phyloP scores from a whole-genome alignment of 1,284 basidiomycete species.

The Apiotrichum domesticum region DNA sequence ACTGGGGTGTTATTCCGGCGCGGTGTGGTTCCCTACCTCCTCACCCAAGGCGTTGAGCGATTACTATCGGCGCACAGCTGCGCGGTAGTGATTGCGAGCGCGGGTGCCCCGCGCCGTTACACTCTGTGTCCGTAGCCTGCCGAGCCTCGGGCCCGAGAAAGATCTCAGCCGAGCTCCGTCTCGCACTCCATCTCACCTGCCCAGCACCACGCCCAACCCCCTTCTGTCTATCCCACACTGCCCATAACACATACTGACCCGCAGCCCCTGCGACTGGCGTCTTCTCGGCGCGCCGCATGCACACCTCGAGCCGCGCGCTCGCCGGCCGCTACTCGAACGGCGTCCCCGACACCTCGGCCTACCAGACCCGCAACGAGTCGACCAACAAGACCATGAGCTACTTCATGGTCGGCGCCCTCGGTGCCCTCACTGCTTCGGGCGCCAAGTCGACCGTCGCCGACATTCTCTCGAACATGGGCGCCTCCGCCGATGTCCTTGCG shows the following conservation, averaged over 20 bases:
- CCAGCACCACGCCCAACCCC: background rate
- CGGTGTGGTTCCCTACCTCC: too few species aligned
- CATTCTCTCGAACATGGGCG: slow-evolving; percentile 92
- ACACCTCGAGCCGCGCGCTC: slow-evolving; percentile 54
- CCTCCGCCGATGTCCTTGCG: slow-evolving; percentile 95
- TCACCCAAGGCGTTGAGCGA: too few species aligned
- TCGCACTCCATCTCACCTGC: too few species aligned
- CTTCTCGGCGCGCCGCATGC: slow-evolving; percentile 51
- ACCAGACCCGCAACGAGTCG: slow-evolving; percentile 63
- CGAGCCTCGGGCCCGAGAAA: too few species aligned
- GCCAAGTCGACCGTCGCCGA: slow-evolving; percentile 93
- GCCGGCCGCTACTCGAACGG: slow-evolving; percentile 49
- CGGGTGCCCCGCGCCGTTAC: too few species aligned
- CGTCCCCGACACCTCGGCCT: slow-evolving; percentile 83
- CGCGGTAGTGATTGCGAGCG: too few species aligned
- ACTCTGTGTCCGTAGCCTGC: too few species aligned
- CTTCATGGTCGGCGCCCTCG: slow-evolving; percentile 95
- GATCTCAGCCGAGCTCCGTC: too few species aligned
- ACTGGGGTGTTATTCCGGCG: too few species aligned
- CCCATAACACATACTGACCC: background rate
- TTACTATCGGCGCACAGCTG: too few species aligned
- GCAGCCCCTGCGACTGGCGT: slow-evolving; percentile 51
- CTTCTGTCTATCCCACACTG: too few species aligned
- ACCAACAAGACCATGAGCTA: slow-evolving; percentile 84
- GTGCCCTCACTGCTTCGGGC: slow-evolving; percentile 85